Conservation (phyloP, 1,284 basidiomycete species). For the Austropuccinia psidii region DNA sequence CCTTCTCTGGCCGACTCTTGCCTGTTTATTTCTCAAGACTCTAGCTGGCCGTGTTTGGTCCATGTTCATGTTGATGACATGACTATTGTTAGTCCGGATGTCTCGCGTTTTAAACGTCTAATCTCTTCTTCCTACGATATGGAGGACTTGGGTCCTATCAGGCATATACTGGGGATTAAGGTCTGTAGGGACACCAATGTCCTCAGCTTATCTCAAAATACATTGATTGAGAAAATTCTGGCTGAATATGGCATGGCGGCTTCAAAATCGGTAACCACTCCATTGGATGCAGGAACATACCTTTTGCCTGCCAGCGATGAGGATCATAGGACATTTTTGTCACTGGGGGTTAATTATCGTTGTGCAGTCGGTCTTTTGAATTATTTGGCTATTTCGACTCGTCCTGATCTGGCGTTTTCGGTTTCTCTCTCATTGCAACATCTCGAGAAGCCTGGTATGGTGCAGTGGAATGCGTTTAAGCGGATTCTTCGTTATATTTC, state of each 20-base stretch:
- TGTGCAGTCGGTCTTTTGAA: neutral
- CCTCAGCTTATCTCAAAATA: neutral
- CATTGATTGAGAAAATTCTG: neutral
- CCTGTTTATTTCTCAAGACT: neutral
- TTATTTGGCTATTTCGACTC: neutral
- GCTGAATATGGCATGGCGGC: neutral
- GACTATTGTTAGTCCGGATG: neutral
- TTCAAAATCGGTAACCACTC: neutral
- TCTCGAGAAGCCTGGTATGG: neutral
- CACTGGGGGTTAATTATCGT: neutral
- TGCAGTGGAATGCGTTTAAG: neutral
- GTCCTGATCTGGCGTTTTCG: neutral
- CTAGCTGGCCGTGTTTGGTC: neutral
- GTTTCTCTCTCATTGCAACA: neutral
- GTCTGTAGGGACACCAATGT: neutral
- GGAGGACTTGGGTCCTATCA: neutral
- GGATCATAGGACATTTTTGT: neutral
- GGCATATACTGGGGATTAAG: conserved; percentile 4
- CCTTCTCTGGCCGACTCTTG: neutral
- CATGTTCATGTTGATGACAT: conserved; percentile 17
- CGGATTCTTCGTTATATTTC: neutral
- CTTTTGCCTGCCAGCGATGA: neutral
- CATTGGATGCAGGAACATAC: neutral
- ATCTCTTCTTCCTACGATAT: neutral
- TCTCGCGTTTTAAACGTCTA: neutral